Evolutionary conservation across 1,284 basidiomycete genomes (phyloP).

Genomic region (Clitocybe nebularis): DNA sequence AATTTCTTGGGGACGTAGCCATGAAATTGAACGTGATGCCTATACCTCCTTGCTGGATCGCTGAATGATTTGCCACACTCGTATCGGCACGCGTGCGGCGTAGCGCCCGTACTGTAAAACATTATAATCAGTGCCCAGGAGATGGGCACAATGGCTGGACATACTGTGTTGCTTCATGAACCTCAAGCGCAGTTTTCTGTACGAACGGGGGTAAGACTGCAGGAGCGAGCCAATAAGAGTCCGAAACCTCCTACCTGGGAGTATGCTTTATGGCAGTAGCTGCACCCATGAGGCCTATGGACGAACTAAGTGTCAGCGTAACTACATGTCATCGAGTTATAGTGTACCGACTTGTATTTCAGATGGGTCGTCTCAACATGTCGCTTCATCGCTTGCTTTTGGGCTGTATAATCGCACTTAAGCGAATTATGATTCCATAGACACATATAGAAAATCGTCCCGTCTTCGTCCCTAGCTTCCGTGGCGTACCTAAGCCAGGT

Average conservation of each 20-base stretch:
- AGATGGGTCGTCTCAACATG: conserved; percentile 20
- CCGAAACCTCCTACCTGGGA: conserved; percentile 14
- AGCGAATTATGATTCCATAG: conserved; percentile 3
- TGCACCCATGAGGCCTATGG: conserved; percentile 17
- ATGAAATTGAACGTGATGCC: conserved; percentile 53
- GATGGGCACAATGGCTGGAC: background rate
- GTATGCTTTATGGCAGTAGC: conserved; percentile 15
- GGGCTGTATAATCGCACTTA: conserved; percentile 14
- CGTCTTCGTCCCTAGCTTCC: conserved; percentile 5
- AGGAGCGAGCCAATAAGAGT: conserved; percentile 1
- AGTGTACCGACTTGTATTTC: conserved; percentile 13
- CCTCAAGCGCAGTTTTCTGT: conserved; percentile 20
- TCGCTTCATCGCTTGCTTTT: conserved; percentile 21
- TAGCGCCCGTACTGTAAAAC: conserved; percentile 16
- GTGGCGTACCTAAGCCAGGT: conserved; percentile 5
- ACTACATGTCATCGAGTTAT: background rate
- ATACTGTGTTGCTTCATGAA: conserved; percentile 20
- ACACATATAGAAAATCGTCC: conserved; percentile 10
- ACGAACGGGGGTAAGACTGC: no score
- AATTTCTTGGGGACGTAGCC: conserved; percentile 46
- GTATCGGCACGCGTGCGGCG: conserved; percentile 12
- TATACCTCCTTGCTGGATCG: conserved; percentile 59
- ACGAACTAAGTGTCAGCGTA: background rate
- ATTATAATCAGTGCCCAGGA: background rate
- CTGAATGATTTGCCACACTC: conserved; percentile 51